Evolutionary conservation across 2,329 filamentous ascomycete species (phyloP), one percentile per base, ranked within the genome.

Genomic region (Leptodontidium sp.): DNA sequence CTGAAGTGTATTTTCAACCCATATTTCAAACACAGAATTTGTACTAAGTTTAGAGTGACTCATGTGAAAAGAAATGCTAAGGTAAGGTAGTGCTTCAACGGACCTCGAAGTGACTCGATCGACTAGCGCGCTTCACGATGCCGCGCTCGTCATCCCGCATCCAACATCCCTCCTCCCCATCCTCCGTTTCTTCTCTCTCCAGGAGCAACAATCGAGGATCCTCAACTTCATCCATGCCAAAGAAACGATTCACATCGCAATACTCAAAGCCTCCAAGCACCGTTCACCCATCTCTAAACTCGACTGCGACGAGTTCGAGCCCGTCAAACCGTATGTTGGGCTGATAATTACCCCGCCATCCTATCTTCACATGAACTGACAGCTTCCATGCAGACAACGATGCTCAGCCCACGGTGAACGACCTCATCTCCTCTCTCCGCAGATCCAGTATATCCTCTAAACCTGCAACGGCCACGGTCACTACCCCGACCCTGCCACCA

Each of bases 241-340:
- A 89, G 83, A 90, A 89, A 84, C 83, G 86, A 79, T 84, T 86
- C 66, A 82, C 84, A 73, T 75, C 79, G 74, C 82, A 82, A 75
- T 87, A 85, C 75, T 86, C 87, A 72, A 90, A 89, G 78, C 87
- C 87, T 73, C 84, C 81, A 74, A 85, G 84, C 70, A 85, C 86
- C 74, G 83, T 83, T 38, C 83, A 86, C 72, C 82, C 84, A 65
- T 84, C 84, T 69, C 79, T 86, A 65, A 79, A 78, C 70, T 80
- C 81, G 64, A 81, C 78, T 32, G 77, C 70, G 65, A 70, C 79
- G 50, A 76, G 75, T 43, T 72, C 70, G n/a, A 72, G 57, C 68
- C 70, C 71, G 7, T 65, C 68, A 43, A 70, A 68, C 47, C 65
- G 71, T 74, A 63, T 55, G 73, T 71, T n/a, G 9, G 45, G n/a